phyloP scores from a whole-genome alignment of 768 basidiomycete genomes.

The Crucibulum laeve region DNA sequence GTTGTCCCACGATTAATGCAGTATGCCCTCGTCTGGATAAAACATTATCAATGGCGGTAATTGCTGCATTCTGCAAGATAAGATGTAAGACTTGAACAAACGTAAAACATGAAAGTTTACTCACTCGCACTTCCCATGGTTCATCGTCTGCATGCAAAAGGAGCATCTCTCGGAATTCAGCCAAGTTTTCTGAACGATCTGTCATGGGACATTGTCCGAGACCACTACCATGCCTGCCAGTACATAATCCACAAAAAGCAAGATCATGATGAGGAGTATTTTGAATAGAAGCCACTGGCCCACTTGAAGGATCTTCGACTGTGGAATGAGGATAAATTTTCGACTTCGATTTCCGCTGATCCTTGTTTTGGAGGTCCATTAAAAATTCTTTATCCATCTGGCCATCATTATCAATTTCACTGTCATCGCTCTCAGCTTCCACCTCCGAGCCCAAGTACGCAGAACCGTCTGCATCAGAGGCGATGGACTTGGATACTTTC shows the following conservation, averaged over 20 bases:
- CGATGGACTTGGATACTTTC: constrained; percentile 14
- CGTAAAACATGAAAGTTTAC: constrained; percentile 8
- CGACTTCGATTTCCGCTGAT: constrained; percentile 12
- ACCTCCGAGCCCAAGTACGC: constrained; percentile 25
- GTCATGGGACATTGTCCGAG: constrained; percentile 58
- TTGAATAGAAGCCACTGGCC: constrained; percentile 12
- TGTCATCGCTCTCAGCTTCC: constrained; percentile 18
- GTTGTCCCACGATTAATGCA: constrained; percentile 57
- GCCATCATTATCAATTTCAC: constrained; percentile 13
- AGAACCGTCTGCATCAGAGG: constrained; percentile 25
- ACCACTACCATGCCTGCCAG: constrained; percentile 41
- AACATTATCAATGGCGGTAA: constrained; percentile 65
- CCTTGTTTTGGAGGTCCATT: constrained; percentile 4
- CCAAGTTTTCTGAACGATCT: constrained; percentile 57
- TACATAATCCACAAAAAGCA: constrained; percentile 60
- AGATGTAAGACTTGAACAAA: constrained; percentile 7
- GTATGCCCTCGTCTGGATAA: constrained; percentile 53
- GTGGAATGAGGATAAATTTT: background rate
- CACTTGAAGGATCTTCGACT: background rate
- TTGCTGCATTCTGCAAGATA: constrained; percentile 55
- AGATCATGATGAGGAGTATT: constrained; percentile 9
- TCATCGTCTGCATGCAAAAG: constrained; percentile 63
- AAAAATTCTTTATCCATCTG: constrained; percentile 14
- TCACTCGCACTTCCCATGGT: constrained; percentile 59
- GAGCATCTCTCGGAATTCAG: constrained; percentile 66